These are phyloP conservation scores for Myxozyma sirexii DNA, from an alignment of 805 yeast genomes.

Conservation along the genomic window DNA sequence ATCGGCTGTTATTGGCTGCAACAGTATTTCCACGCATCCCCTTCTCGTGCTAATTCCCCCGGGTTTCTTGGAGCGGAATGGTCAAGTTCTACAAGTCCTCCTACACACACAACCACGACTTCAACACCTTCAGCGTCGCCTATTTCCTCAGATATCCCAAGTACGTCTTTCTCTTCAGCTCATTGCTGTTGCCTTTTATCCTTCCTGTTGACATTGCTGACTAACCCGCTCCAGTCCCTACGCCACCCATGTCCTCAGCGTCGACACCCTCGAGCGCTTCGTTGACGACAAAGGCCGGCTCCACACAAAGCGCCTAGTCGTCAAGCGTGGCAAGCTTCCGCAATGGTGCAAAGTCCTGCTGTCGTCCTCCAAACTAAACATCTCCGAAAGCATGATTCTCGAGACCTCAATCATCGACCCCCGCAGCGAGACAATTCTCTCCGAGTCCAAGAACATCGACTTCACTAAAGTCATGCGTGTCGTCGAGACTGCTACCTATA, in stretches of 20 bases:
- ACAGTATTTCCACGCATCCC: not conserved
- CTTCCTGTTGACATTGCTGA: not conserved
- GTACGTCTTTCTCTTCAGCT: slow-evolving; percentile 12
- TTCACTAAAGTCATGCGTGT: slow-evolving; percentile 76
- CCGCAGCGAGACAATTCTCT: slow-evolving; percentile 51
- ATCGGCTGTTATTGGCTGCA: not conserved
- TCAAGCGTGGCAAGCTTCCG: slow-evolving; percentile 81
- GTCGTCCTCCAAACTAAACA: slow-evolving; percentile 49
- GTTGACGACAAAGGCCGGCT: slow-evolving; percentile 67
- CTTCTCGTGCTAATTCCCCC: not conserved
- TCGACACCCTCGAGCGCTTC: slow-evolving; percentile 68
- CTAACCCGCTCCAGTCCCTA: slow-evolving; percentile 59
- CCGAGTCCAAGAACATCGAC: slow-evolving; percentile 82
- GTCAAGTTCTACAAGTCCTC: slow-evolving; percentile 30
- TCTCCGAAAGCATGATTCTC: slow-evolving; percentile 75
- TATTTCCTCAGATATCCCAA: slow-evolving; percentile 33
- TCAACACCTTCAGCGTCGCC: slow-evolving; percentile 28
- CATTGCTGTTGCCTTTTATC: not conserved
- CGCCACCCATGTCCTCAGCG: slow-evolving; percentile 80
- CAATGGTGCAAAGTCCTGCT: slow-evolving; percentile 74
- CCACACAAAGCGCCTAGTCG: slow-evolving; percentile 70
- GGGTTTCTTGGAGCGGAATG: slow-evolving; percentile 18
- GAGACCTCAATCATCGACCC: slow-evolving; percentile 80
- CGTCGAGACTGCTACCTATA: slow-evolving; percentile 72
- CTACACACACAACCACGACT: slow-evolving; percentile 33